Base-by-base conservation (phyloP, 345 rosid species). In the Firmiana major region DNA sequence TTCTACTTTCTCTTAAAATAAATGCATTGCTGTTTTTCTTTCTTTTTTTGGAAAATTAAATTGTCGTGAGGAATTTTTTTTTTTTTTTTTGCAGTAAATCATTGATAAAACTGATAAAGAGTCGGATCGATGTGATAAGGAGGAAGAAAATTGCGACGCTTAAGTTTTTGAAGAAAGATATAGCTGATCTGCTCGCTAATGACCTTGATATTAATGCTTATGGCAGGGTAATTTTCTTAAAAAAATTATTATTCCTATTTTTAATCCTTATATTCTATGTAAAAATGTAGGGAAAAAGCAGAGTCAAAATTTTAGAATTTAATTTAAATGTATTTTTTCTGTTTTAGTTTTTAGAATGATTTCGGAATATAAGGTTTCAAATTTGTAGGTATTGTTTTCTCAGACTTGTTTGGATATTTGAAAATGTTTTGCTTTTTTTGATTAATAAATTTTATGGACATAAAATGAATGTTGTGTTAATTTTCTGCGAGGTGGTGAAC, bases 181-280 rank as follows among this genome's bases (percentile, higher is more conserved):
- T 96, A 54, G 98, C 97, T 79, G 98, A 93, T 92, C 94, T 96
- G 79, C 85, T 96, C 28, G 79, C 85, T 73, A 90, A 91, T 83
- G 98, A 97, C 21, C 98, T 89, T 34, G 99, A 96, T 49, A 79
- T 82, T 77, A 88, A 92, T 63, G 99, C 97, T 70, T 92, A 77
- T 73, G 94, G 88, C 79, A 86, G 98, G 84, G 99, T 96, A 82
- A 48, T 49, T 53, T 36, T 68, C 19, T 22, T 10, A 26, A 8
- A 9, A 28, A 19, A 16, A 34, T 2, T 19, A 49, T 45, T 38
- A 6, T 65, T 10, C 28, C 48, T 43, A 7, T 19, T 6, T 42
- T 67, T 71, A 4, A 4, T 78, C 11, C 10, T 43, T 34, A 36
- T 26, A 46, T 51, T 31, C 34, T 12, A 19, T 48, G 15, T 36